Conservation (phyloP, 164 flowering plant species). For the Sextonia rubra region DNA sequence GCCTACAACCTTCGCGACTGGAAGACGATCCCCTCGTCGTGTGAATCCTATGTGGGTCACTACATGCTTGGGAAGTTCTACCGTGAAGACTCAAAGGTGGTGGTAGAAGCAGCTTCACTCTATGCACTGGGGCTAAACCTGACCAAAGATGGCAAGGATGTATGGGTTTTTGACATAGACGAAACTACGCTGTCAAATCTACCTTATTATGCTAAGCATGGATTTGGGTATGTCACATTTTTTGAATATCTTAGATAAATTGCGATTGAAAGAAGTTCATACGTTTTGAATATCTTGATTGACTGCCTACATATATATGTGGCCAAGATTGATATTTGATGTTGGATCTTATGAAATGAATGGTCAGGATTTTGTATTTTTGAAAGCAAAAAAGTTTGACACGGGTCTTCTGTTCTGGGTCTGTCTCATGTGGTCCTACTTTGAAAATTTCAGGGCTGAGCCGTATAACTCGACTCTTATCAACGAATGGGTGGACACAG, state of each 20-base stretch:
- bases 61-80: slow-evolving; percentile 47
- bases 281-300: not conserved
- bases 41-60: slow-evolving; percentile 39
- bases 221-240: slow-evolving; percentile 21
- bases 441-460: slow-evolving; percentile 21
- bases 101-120: slow-evolving; percentile 8
- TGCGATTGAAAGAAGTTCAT: not conserved
- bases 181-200: slow-evolving; percentile 36
- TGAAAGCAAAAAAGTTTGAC: not conserved
- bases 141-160: slow-evolving; percentile 25
- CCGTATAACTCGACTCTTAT: slow-evolving; percentile 26
- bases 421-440: not conserved
- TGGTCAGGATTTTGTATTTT: too few relatives aligned
- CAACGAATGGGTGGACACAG: slow-evolving; percentile 30
- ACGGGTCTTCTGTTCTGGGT: not conserved
- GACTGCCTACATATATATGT: too few relatives aligned
- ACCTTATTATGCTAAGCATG: slow-evolving; percentile 25
- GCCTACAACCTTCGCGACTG: slow-evolving; percentile 38
- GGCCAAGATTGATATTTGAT: too few relatives aligned
- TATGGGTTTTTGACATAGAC: slow-evolving; percentile 41
- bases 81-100: slow-evolving; percentile 26
- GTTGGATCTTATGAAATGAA: too few relatives aligned
- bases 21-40: slow-evolving; percentile 30
- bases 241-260: not conserved
- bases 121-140: slow-evolving; percentile 20